Percentiles rank a stretch among this genome's conserved stretches.
phyloP scores from a whole-genome alignment of 2,329 filamentous ascomycete genomes.

The Sclerotinia borealis region DNA sequence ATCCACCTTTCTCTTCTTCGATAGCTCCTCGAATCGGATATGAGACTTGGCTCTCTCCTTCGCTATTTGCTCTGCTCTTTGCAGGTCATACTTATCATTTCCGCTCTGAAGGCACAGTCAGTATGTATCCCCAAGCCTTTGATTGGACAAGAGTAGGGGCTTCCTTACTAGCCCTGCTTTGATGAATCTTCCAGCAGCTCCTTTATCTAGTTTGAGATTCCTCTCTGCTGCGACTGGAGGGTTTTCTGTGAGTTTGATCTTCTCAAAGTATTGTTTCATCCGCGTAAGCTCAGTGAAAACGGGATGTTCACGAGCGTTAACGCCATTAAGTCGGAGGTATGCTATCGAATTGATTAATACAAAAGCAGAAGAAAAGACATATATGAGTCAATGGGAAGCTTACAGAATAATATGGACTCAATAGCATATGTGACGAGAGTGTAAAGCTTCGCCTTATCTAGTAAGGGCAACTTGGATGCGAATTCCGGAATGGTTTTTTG shows the following conservation, averaged over 20 bases:
- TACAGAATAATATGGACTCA: slow-evolving; percentile 84
- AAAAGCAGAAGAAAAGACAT: background rate
- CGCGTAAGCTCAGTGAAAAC: slow-evolving; percentile 81
- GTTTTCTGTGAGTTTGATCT: slow-evolving; percentile 74
- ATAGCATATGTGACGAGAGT: slow-evolving; percentile 83
- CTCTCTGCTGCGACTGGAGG: slow-evolving; percentile 36
- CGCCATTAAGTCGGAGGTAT: slow-evolving; percentile 70
- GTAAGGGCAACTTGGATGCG: slow-evolving; percentile 74
- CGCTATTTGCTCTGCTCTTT: slow-evolving; percentile 43
- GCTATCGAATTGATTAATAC: slow-evolving; percentile 41
- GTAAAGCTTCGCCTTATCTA: slow-evolving; percentile 92
- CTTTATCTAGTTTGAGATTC: slow-evolving; percentile 58
- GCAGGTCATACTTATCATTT: slow-evolving; percentile 45
- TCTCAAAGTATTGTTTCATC: slow-evolving; percentile 85
- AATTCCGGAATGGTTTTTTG: slow-evolving; percentile 56
- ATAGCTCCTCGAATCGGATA: slow-evolving; percentile 40
- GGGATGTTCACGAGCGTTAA: slow-evolving; percentile 76
- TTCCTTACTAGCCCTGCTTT: slow-evolving; percentile 67
- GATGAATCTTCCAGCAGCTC: slow-evolving; percentile 75
- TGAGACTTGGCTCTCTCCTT: slow-evolving; percentile 45
- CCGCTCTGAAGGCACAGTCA: slow-evolving; percentile 26
- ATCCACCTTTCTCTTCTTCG: slow-evolving; percentile 32
- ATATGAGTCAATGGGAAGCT: slow-evolving; percentile 26
- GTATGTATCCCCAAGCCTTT: background rate
- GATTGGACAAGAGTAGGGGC: background rate